These are phyloP conservation scores for Gossypium longicalyx DNA, from an alignment of 345 rosid genomes.

Conservation along the genomic window DNA sequence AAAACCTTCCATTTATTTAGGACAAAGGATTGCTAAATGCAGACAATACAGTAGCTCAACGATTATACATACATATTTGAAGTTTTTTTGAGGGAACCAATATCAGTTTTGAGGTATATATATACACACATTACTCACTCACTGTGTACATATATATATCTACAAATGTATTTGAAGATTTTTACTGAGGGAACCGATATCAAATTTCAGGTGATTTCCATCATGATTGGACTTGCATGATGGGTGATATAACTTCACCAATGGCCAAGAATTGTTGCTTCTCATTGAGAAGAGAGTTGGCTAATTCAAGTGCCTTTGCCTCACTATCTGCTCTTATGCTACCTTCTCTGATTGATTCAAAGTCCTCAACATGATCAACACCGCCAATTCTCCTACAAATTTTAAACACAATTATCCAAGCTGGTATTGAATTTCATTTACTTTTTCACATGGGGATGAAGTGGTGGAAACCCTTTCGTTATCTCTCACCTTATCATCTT, in stretches of 20 bases:
- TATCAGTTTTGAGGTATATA: not conserved
- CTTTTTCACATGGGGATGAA: too few species aligned
- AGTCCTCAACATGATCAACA: slow-evolving; percentile 92
- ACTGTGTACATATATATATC: too few species aligned
- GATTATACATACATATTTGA: not conserved
- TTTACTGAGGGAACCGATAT: not conserved
- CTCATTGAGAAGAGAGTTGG: slow-evolving; percentile 62
- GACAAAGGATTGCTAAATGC: not conserved
- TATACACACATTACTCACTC: too few species aligned
- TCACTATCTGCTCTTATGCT: slow-evolving; percentile 64
- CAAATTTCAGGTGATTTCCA: not conserved
- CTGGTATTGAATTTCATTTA: too few species aligned
- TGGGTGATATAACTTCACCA: slow-evolving; percentile 55
- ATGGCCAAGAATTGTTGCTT: slow-evolving; percentile 62
- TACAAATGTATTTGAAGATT: not conserved
- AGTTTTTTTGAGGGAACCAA: not conserved
- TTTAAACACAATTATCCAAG: not conserved
- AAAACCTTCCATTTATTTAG: not conserved
- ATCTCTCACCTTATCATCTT: slow-evolving; percentile 80
- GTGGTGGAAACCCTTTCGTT: not conserved
- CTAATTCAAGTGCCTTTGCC: slow-evolving; percentile 60
- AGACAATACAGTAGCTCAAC: not conserved
- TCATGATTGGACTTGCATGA: slow-evolving; percentile 28
- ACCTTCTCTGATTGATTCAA: slow-evolving; percentile 67
- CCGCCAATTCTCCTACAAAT: slow-evolving; percentile 80